Evolutionary conservation across 2,329 filamentous ascomycete genomes (phyloP).

Genomic region (Curvularia sp.): DNA sequence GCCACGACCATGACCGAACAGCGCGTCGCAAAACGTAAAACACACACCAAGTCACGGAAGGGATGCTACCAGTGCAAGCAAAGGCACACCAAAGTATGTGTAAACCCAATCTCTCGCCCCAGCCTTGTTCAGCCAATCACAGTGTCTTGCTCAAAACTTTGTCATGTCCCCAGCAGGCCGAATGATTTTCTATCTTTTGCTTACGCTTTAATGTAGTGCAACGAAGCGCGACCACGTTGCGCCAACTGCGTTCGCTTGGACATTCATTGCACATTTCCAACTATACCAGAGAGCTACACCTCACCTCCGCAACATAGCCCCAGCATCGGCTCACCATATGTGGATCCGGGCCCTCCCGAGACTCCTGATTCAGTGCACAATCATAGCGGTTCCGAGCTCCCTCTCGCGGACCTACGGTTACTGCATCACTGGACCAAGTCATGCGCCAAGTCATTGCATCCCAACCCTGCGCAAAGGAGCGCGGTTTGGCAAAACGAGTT

Average conservation of each 20-base stretch:
- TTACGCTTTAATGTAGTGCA: constrained; percentile 34
- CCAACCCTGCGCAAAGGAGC: constrained; percentile 19
- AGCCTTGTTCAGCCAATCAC: constrained; percentile 18
- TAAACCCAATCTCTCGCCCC: neutral
- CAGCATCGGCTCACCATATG: constrained; percentile 18
- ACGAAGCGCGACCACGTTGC: constrained; percentile 42
- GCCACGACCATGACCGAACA: constrained; percentile 24
- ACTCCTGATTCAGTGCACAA: constrained; percentile 18
- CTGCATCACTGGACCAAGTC: constrained; percentile 41
- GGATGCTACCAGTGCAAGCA: constrained; percentile 45
- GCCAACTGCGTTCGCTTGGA: constrained; percentile 42
- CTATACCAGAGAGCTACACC: constrained; percentile 27
- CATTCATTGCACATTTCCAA: constrained; percentile 42
- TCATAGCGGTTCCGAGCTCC: constrained; percentile 26
- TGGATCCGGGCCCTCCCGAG: constrained; percentile 6
- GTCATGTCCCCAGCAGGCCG: neutral
- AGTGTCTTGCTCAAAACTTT: constrained; percentile 1
- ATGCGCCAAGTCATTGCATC: constrained; percentile 31
- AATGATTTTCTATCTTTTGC: neutral
- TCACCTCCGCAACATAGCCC: constrained; percentile 28
- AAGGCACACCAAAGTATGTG: constrained; percentile 42
- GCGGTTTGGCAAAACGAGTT: constrained; percentile 30
- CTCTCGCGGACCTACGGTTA: constrained; percentile 38
- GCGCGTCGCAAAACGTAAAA: constrained; percentile 40
- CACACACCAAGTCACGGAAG: constrained; percentile 43